These are phyloP conservation scores for Colletotrichum sidae DNA, from an alignment of 2,329 filamentous ascomycete genomes.

Conservation along the genomic window DNA sequence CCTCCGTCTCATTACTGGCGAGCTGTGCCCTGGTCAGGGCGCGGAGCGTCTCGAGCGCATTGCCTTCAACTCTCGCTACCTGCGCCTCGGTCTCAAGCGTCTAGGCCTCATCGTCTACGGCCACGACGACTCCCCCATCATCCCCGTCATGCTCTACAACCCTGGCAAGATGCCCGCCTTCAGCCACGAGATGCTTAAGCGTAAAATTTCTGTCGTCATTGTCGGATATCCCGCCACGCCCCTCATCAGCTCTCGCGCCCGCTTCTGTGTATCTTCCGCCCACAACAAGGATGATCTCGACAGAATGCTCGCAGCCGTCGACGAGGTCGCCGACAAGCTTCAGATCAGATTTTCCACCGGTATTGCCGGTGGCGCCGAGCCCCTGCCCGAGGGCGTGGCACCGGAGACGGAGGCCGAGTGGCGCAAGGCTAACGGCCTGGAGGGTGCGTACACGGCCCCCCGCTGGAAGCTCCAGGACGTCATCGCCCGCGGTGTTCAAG, in stretches of 20 bases:
- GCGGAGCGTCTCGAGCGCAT: slow-evolving; percentile 95
- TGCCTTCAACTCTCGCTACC: slow-evolving; percentile 97
- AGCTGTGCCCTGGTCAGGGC: slow-evolving; percentile 88
- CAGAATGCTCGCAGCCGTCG: slow-evolving; percentile 86
- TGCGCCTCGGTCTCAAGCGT: slow-evolving; percentile 96
- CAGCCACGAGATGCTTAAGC: slow-evolving; percentile 97
- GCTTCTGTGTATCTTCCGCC: slow-evolving; percentile 94
- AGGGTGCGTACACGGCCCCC: slow-evolving; percentile 80
- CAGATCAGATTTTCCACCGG: slow-evolving; percentile 98
- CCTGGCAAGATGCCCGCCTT: slow-evolving; percentile 99
- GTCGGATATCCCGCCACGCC: slow-evolving; percentile 98
- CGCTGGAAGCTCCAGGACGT: slow-evolving; percentile 90
- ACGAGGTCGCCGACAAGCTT: slow-evolving; percentile 90
- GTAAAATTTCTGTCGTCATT: slow-evolving; percentile 97
- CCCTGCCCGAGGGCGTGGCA: slow-evolving; percentile 77
- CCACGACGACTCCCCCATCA: slow-evolving; percentile 97
- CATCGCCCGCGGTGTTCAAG: slow-evolving; percentile 77
- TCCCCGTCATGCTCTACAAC: slow-evolving; percentile 94
- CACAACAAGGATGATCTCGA: slow-evolving; percentile 99
- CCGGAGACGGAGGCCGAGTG: slow-evolving; percentile 79
- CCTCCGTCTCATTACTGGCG: slow-evolving; percentile 88
- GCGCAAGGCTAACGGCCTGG: slow-evolving; percentile 70
- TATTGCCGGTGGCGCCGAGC: slow-evolving; percentile 86
- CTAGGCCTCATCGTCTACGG: slow-evolving; percentile 97
- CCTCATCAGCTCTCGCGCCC: slow-evolving; percentile 91